Percentiles rank a stretch among this genome's conserved stretches.
Evolutionary conservation across 306 rosid species (phyloP).

Genomic region (Coriaria nepalensis): DNA sequence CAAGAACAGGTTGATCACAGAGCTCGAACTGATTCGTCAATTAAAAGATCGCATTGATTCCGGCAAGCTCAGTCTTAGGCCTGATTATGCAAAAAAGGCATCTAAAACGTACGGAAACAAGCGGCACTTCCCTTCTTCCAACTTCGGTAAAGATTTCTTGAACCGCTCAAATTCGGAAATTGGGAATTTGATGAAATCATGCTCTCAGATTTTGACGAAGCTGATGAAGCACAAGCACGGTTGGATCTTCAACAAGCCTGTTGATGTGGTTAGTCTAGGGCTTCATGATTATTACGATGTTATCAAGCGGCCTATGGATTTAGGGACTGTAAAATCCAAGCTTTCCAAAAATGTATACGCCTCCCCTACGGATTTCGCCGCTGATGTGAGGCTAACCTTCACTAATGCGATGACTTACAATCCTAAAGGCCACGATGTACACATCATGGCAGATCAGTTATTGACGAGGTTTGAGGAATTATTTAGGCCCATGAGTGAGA

Average conservation of each 20-base stretch:
- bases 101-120: slow-evolving; percentile 48
- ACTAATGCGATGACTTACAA: slow-evolving; percentile 72
- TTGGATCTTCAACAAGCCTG: slow-evolving; percentile 75
- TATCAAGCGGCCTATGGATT: slow-evolving; percentile 87
- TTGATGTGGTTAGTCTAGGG: slow-evolving; percentile 42
- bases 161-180: slow-evolving; percentile 51
- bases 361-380: slow-evolving; percentile 47
- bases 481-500: slow-evolving; percentile 39
- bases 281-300: slow-evolving; percentile 84
- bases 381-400: slow-evolving; percentile 66
- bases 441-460: slow-evolving; percentile 48
- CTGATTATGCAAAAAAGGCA: slow-evolving; percentile 26
- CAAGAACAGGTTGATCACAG: slow-evolving; percentile 33
- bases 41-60: slow-evolving; percentile 46
- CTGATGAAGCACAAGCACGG: slow-evolving; percentile 67
- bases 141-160: slow-evolving; percentile 22
- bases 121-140: slow-evolving; percentile 37
- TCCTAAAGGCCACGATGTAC: slow-evolving; percentile 69
- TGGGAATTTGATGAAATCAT: slow-evolving; percentile 43
- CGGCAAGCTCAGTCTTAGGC: slow-evolving; percentile 25
- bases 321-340: slow-evolving; percentile 59
- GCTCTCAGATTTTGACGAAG: slow-evolving; percentile 54
- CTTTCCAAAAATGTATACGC: slow-evolving; percentile 32
- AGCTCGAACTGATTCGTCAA: slow-evolving; percentile 73
- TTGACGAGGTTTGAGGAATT: slow-evolving; percentile 55